phyloP scores from a whole-genome alignment of 495 filamentous ascomycete genomes.

The Penicillium lagena region DNA sequence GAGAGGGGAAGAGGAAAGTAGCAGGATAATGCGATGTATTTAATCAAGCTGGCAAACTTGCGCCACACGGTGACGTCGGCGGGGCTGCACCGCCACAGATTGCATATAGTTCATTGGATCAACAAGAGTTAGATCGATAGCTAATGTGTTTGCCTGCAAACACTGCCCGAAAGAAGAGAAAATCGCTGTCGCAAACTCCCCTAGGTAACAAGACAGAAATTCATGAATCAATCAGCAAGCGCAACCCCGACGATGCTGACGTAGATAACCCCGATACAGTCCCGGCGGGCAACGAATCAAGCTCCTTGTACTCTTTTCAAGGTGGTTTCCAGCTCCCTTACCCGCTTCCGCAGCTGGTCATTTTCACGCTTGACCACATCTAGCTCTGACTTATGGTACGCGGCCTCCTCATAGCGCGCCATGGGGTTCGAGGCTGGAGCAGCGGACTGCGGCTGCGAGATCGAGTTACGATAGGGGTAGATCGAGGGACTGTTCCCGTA shows the following conservation, averaged over 20 bases:
- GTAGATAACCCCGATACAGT: background rate
- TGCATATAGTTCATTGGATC: slow-evolving; percentile 1
- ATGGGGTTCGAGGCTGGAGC: slow-evolving; percentile 15
- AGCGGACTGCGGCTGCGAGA: slow-evolving; percentile 22
- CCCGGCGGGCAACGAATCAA: too few species aligned
- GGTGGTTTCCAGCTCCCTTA: slow-evolving; percentile 62
- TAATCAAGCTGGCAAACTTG: background rate
- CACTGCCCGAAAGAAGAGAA: background rate
- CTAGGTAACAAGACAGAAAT: background rate
- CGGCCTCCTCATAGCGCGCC: slow-evolving; percentile 61
- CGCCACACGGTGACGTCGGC: slow-evolving; percentile 28
- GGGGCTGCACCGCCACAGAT: slow-evolving; percentile 21
- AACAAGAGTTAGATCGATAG: background rate
- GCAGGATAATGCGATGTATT: background rate
- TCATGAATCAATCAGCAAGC: background rate
- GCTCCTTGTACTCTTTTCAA: slow-evolving; percentile 22
- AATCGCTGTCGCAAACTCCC: background rate
- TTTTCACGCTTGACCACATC: slow-evolving; percentile 76
- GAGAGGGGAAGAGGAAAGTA: background rate
- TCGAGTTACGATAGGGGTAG: slow-evolving; percentile 26
- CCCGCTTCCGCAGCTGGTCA: slow-evolving; percentile 62
- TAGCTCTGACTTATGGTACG: slow-evolving; percentile 61
- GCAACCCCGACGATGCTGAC: background rate
- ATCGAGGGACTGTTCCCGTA: slow-evolving; percentile 17
- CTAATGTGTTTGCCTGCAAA: slow-evolving; percentile 13